phyloP scores from a whole-genome alignment of 176 grass and related monocot genomes.

The Avena atlantica region DNA sequence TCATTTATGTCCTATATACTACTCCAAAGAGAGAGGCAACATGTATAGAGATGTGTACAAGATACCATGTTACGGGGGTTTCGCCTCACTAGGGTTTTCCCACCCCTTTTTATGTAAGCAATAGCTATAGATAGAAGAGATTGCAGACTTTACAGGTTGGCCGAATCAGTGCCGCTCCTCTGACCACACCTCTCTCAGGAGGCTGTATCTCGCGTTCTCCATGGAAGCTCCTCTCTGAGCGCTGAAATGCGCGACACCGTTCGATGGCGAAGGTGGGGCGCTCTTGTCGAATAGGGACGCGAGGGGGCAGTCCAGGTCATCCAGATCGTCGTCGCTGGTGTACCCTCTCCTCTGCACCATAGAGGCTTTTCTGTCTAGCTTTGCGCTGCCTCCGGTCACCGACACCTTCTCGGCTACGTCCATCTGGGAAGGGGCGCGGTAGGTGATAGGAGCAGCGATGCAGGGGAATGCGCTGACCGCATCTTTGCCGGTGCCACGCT shows the following conservation, averaged over 20 bases:
- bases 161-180: conserved; percentile 35
- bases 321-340: conserved; percentile 79
- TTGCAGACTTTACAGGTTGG: conserved; percentile 31
- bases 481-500: conserved; percentile 40
- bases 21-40: conserved; percentile 19
- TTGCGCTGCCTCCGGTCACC: conserved; percentile 22
- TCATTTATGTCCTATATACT: conserved; percentile 37
- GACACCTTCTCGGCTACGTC: conserved; percentile 66
- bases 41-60: conserved; percentile 47
- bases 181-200: conserved; percentile 85
- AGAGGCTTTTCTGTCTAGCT: conserved; percentile 68
- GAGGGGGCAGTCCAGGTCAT: conserved; percentile 69
- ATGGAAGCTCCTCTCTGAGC: conserved; percentile 42
- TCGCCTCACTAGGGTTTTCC: conserved; percentile 33
- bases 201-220: conserved; percentile 62
- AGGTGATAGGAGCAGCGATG: conserved; percentile 55
- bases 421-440: conserved; percentile 42
- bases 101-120: conserved; percentile 35
- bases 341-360: conserved; percentile 76
- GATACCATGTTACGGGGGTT: conserved; percentile 14
- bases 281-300: conserved; percentile 59
- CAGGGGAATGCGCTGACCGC: conserved; percentile 54
- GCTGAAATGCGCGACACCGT: conserved; percentile 10
- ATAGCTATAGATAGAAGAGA: conserved; percentile 29
- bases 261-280: conserved; percentile 46